Evolutionary conservation across 352 stramenopile species (phyloP).

Genomic region (Phytophthora idaei): DNA sequence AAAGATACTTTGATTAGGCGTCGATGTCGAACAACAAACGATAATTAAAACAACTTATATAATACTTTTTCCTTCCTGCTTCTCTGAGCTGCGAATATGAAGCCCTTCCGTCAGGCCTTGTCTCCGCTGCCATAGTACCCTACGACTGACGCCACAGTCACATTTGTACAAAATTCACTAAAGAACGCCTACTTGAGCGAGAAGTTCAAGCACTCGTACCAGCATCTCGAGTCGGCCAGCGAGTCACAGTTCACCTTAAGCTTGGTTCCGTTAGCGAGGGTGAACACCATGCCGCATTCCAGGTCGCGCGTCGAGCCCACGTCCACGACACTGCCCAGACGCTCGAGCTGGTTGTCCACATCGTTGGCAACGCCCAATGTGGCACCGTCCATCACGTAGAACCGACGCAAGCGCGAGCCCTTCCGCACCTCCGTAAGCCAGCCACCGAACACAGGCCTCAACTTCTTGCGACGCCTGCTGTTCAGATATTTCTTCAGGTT

Average conservation of each 20-base stretch:
- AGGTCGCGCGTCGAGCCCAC: constrained; percentile 66
- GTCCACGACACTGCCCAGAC: constrained; percentile 66
- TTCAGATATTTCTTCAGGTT: constrained; percentile 74
- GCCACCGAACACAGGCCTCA: constrained; percentile 72
- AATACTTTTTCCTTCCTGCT: constrained; percentile 32
- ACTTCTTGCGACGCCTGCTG: constrained; percentile 68
- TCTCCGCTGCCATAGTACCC: constrained; percentile 17
- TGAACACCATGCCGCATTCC: constrained; percentile 73
- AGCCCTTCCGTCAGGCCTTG: constrained; percentile 28
- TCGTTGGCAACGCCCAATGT: constrained; percentile 78
- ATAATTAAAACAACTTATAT: constrained; percentile 27
- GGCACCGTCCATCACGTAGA: constrained; percentile 78
- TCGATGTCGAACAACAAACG: neutral
- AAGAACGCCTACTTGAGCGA: constrained; percentile 35
- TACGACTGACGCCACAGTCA: constrained; percentile 29
- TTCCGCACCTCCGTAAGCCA: constrained; percentile 76
- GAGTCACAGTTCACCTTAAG: constrained; percentile 80
- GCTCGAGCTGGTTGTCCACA: constrained; percentile 79
- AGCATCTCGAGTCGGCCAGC: constrained; percentile 66
- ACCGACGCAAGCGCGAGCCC: constrained; percentile 56
- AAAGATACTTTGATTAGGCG: too few species aligned
- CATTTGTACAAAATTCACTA: constrained; percentile 43
- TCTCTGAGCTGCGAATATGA: constrained; percentile 20
- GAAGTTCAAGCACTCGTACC: constrained; percentile 77
- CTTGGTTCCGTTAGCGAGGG: constrained; percentile 57